Conservation (phyloP, 345 rosid genomes). For the Aquilaria malaccensis region DNA sequence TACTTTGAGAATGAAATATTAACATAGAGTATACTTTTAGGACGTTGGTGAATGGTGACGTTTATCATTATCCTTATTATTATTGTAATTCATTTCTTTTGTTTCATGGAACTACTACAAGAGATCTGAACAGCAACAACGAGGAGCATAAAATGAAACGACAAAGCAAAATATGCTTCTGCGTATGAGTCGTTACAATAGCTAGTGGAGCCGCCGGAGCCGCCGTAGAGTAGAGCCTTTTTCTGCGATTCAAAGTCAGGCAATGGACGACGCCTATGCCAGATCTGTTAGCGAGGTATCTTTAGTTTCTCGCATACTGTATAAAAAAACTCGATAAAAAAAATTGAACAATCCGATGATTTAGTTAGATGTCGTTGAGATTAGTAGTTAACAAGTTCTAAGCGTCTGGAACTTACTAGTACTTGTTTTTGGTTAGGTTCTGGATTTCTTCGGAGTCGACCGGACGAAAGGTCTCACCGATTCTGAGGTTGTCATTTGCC, state of each 20-base stretch:
- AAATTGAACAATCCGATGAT: background rate
- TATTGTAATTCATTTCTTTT: too few relatives aligned
- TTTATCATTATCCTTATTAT: too few relatives aligned
- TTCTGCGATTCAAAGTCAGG: conserved; percentile 8
- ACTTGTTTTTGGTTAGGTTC: conserved; percentile 43
- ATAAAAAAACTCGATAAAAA: background rate
- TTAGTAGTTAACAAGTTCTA: background rate
- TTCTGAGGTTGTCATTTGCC: conserved; percentile 60
- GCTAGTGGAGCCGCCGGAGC: background rate
- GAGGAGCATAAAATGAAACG: background rate
- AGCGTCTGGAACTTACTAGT: conserved; percentile 1
- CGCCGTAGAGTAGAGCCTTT: background rate
- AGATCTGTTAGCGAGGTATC: conserved; percentile 92
- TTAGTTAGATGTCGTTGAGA: conserved; percentile 6
- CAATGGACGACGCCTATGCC: conserved; percentile 92
- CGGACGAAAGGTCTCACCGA: conserved; percentile 70
- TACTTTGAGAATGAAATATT: too few relatives aligned
- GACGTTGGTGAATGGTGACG: too few relatives aligned
- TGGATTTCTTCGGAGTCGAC: conserved; percentile 83
- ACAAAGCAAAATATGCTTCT: background rate
- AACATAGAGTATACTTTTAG: too few relatives aligned
- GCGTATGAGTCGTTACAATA: background rate
- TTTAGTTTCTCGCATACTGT: conserved; percentile 11
- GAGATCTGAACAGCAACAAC: too few relatives aligned
- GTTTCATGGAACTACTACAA: too few relatives aligned